These are phyloP conservation scores for Aspergillus bombycis DNA, from an alignment of 2,329 filamentous ascomycete species.

Conservation along the genomic window DNA sequence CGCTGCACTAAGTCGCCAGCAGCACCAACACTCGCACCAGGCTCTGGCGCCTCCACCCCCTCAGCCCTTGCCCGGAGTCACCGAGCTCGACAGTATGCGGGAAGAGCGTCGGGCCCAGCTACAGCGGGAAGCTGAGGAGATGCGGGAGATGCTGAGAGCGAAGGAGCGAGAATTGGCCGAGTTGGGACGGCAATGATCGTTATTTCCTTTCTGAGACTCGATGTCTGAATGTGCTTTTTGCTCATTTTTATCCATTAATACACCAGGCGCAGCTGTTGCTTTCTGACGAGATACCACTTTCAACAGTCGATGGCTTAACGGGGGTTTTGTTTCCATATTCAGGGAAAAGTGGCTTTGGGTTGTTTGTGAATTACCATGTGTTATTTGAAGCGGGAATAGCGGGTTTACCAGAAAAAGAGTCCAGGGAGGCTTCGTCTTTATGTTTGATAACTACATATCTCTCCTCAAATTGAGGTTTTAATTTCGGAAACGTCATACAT, in stretches of 20 bases:
- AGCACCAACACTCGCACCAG: constrained; percentile 32
- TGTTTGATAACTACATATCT: constrained; percentile 4
- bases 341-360: constrained; percentile 12
- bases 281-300: constrained; percentile 26
- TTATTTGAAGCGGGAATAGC: constrained; percentile 25
- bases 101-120: constrained; percentile 68
- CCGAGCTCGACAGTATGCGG: constrained; percentile 57
- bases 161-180: constrained; percentile 74
- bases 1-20: constrained; percentile 33
- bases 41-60: constrained; percentile 24
- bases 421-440: constrained; percentile 1
- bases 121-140: constrained; percentile 73
- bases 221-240: constrained; percentile 14
- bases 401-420: constrained; percentile 16
- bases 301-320: constrained; percentile 14
- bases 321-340: constrained; percentile 16
- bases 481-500: constrained; percentile 2
- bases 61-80: constrained; percentile 37
- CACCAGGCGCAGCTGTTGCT: constrained; percentile 23
- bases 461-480: not conserved
- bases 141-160: constrained; percentile 71
- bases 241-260: constrained; percentile 17
- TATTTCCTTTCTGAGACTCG: constrained; percentile 6
- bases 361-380: constrained; percentile 14
- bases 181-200: constrained; percentile 38